Conservation (phyloP, 2,329 filamentous ascomycete genomes). For the Raffaelea albimanens region DNA sequence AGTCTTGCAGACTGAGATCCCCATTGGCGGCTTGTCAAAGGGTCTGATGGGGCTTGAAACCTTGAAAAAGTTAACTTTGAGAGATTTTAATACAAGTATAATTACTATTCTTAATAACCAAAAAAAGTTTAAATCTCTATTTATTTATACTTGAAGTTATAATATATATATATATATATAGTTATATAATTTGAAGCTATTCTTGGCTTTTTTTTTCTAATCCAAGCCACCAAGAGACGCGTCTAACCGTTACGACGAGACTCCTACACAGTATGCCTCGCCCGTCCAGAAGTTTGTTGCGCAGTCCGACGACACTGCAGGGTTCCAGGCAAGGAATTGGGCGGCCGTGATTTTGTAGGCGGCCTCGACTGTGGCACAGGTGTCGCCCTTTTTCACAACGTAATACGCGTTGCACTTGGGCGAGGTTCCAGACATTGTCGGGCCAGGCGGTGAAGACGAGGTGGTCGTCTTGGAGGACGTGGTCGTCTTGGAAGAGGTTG, state of each 20-base stretch:
- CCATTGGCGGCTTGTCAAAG: not conserved
- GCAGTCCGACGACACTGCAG: slow-evolving; percentile 18
- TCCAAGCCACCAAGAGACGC: too few relatives aligned
- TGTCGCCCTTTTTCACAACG: not conserved
- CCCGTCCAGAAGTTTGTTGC: slow-evolving; percentile 16
- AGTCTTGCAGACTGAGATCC: not conserved
- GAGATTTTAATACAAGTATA: not conserved
- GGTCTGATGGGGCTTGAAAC: not conserved
- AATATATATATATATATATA: not conserved
- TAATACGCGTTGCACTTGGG: not conserved
- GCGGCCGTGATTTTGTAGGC: slow-evolving; percentile 13
- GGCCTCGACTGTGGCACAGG: not conserved
- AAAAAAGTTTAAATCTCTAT: not conserved
- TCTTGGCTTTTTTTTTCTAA: not conserved
- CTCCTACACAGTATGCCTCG: slow-evolving; percentile 18
- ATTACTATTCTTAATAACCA: not conserved
- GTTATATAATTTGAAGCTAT: not conserved
- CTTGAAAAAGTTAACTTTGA: not conserved
- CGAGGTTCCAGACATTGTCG: not conserved
- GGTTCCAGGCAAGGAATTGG: slow-evolving; percentile 19
- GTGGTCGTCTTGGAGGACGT: not conserved
- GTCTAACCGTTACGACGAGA: too few relatives aligned
- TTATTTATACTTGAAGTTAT: not conserved
- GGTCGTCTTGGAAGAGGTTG: too few relatives aligned
- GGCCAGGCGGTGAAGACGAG: not conserved